Conservation (phyloP, 106 monocot species). For the Dendrobium officinale region DNA sequence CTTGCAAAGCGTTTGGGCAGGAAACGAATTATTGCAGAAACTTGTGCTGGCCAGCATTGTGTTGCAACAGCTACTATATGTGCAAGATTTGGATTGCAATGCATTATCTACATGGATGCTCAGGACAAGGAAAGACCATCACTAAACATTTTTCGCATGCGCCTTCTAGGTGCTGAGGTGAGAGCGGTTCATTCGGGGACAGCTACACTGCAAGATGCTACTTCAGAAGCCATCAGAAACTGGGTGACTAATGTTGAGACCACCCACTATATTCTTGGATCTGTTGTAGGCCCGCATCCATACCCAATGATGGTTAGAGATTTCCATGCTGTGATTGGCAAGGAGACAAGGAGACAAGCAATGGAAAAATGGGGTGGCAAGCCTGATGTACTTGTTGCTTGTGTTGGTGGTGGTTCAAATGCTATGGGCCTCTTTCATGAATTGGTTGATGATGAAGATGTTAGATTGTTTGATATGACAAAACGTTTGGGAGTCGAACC, state of each 20-base stretch:
- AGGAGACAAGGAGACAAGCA: conserved; percentile 67
- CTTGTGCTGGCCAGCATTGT: conserved; percentile 81
- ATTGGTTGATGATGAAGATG: conserved; percentile 59
- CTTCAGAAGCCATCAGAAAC: conserved; percentile 67
- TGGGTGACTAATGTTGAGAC: conserved; percentile 76
- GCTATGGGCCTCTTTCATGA: conserved; percentile 84
- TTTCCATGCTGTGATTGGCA: conserved; percentile 74
- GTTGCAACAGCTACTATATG: conserved; percentile 75
- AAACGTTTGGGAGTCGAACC: conserved; percentile 21
- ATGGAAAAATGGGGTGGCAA: conserved; percentile 75
- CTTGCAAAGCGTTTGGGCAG: conserved; percentile 50
- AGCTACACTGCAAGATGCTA: conserved; percentile 72
- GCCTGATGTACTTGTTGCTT: conserved; percentile 66
- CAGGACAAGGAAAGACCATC: conserved; percentile 71
- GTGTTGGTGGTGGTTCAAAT: conserved; percentile 82
- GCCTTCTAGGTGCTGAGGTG: conserved; percentile 68
- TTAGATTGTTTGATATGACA: conserved; percentile 60
- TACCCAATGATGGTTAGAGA: conserved; percentile 83
- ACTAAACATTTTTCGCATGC: conserved; percentile 67
- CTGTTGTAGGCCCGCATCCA: conserved; percentile 72
- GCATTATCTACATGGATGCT: conserved; percentile 71
- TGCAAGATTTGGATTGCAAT: conserved; percentile 60
- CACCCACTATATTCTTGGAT: conserved; percentile 76
- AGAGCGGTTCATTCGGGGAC: conserved; percentile 65
- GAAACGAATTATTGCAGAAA: conserved; percentile 70